Evolutionary conservation across 2,329 filamentous ascomycete species (phyloP).

Genomic region (Aspergillus sp.): DNA sequence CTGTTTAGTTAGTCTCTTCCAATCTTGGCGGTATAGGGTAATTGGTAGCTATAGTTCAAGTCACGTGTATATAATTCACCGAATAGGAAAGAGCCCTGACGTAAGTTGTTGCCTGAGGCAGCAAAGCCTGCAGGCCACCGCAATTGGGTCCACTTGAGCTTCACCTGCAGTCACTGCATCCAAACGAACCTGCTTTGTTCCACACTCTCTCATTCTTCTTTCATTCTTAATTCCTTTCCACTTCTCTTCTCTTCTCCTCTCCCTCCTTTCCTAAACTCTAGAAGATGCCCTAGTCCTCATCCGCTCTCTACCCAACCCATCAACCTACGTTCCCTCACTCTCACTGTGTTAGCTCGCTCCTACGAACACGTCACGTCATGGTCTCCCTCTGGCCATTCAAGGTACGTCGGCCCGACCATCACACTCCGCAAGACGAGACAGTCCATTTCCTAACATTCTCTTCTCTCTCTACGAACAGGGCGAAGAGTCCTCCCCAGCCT

Average conservation of each 20-base stretch:
- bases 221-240: constrained; percentile 4
- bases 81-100: neutral
- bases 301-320: neutral
- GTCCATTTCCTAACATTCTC: neutral
- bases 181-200: constrained; percentile 7
- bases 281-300: constrained; percentile 15
- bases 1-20: neutral
- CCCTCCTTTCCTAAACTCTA: neutral
- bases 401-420: constrained; percentile 52
- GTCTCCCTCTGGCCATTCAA: constrained; percentile 86
- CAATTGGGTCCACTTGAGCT: constrained; percentile 4
- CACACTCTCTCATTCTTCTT: constrained; percentile 7
- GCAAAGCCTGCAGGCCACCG: neutral
- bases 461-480: constrained; percentile 55
- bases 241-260: neutral
- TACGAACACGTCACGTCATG: constrained; percentile 55
- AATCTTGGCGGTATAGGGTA: neutral
- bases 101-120: constrained; percentile 5
- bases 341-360: neutral
- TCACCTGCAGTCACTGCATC: neutral
- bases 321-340: neutral
- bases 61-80: neutral
- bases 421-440: neutral
- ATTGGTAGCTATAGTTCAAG: neutral
- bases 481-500: constrained; percentile 80